phyloP scores from a whole-genome alignment of 164 flowering plant genomes.

The Santalum album region DNA sequence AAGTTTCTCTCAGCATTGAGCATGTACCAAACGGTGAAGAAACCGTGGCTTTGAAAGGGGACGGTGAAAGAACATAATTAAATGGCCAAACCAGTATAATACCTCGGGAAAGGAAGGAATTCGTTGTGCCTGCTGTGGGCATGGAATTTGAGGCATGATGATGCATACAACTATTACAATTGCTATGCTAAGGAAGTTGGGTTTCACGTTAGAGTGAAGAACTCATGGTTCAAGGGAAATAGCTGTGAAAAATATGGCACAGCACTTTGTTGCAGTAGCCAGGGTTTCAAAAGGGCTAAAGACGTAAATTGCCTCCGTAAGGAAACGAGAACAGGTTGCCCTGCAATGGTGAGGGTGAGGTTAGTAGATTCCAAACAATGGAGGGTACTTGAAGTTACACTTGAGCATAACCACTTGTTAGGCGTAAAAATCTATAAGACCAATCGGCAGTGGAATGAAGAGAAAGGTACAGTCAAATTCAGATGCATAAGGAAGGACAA shows the following conservation, averaged over 20 bases:
- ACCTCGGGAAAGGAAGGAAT: conserved; percentile 33
- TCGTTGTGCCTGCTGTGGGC: conserved; percentile 54
- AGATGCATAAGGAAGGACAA: conserved; percentile 45
- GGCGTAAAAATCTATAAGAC: conserved; percentile 58
- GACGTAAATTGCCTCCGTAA: conserved; percentile 50
- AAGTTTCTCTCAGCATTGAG: conserved; percentile 16
- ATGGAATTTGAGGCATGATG: conserved; percentile 78
- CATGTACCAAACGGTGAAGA: conserved; percentile 19
- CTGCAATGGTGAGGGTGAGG: conserved; percentile 60
- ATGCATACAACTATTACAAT: conserved; percentile 56
- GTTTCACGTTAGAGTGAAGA: conserved; percentile 55
- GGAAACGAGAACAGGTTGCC: conserved; percentile 75
- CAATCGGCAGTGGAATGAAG: conserved; percentile 33
- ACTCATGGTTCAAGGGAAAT: conserved; percentile 59
- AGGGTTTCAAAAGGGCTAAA: conserved; percentile 58
- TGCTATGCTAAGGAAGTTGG: conserved; percentile 64
- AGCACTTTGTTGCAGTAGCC: conserved; percentile 61
- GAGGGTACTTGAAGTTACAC: conserved; percentile 49
- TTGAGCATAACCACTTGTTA: conserved; percentile 61
- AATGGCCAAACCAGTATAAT: conserved; percentile 22
- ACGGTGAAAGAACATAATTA: conserved; percentile 15
- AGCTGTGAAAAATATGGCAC: conserved; percentile 60
- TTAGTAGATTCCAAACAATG: conserved; percentile 54
- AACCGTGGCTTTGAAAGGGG: conserved; percentile 11
- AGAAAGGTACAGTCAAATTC: conserved; percentile 31